phyloP scores from a whole-genome alignment of 75 land plant species.

The Pinus albicaulis region DNA sequence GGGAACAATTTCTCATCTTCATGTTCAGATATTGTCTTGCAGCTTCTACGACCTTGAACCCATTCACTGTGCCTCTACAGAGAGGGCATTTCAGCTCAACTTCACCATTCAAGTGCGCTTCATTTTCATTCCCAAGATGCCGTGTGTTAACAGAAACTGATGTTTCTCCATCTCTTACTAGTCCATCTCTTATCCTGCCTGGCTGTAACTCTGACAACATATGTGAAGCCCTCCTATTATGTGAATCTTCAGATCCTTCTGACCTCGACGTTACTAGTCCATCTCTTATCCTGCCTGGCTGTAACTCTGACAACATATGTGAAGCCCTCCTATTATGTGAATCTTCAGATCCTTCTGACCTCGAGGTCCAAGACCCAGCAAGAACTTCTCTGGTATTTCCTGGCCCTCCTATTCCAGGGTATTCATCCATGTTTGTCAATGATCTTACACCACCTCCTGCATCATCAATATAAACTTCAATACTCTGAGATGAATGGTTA shows the following conservation, averaged over 20 bases:
- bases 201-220: background rate
- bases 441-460: background rate
- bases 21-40: slow-evolving; percentile 61
- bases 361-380: background rate
- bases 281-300: slow-evolving; percentile 4
- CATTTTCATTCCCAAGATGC: background rate
- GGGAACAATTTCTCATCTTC: slow-evolving; percentile 61
- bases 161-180: slow-evolving; percentile 4
- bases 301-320: background rate
- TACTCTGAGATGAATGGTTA: background rate
- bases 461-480: slow-evolving; percentile 2
- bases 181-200: slow-evolving; percentile 1
- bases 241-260: slow-evolving; percentile 8
- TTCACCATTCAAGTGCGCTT: background rate
- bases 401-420: background rate
- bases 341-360: slow-evolving; percentile 5
- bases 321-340: background rate
- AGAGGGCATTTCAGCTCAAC: slow-evolving; percentile 59
- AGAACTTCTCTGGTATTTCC: background rate
- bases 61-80: slow-evolving; percentile 61
- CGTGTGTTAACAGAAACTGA: background rate
- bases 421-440: background rate
- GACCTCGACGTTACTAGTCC: background rate
- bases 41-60: slow-evolving; percentile 63
- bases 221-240: background rate